Evolutionary conservation across 1,284 basidiomycete genomes (phyloP).

Genomic region (Phenoliferia sp.): DNA sequence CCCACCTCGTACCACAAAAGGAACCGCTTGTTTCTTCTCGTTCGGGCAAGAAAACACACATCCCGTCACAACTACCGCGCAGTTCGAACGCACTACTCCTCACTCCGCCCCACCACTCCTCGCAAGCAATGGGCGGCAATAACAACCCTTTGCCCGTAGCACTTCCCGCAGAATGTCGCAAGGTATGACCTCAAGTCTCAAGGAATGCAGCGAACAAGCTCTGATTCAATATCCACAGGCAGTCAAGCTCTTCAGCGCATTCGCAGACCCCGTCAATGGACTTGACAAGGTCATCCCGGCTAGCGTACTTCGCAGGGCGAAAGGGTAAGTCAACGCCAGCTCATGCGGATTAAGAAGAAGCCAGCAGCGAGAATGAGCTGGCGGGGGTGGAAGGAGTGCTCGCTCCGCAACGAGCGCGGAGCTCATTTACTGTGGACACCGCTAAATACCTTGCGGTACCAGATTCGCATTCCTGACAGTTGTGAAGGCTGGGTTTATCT

Average conservation of each 20-base stretch:
- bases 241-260: slow-evolving; percentile 43
- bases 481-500: slow-evolving; percentile 51
- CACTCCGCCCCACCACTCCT: no score
- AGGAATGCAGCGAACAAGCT: no score
- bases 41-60: no score
- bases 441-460: neutral
- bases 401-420: no score
- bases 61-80: no score
- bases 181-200: no score
- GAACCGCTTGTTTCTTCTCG: no score
- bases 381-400: no score
- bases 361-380: neutral
- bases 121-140: neutral
- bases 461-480: slow-evolving; percentile 36
- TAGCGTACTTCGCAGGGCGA: slow-evolving; percentile 61
- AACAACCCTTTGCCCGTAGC: slow-evolving; percentile 43
- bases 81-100: no score
- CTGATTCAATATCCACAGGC: slow-evolving; percentile 34
- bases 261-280: slow-evolving; percentile 22
- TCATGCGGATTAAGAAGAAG: neutral
- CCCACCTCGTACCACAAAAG: no score
- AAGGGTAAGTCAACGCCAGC: slow-evolving; percentile 1
- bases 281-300: slow-evolving; percentile 45
- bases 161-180: slow-evolving; percentile 51
- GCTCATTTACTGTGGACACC: neutral